Evolutionary conservation across 2,329 filamentous ascomycete species (phyloP), one percentile per base, ranked within the genome.

Genomic region (Immersiporthe knoxdaviesiana): DNA sequence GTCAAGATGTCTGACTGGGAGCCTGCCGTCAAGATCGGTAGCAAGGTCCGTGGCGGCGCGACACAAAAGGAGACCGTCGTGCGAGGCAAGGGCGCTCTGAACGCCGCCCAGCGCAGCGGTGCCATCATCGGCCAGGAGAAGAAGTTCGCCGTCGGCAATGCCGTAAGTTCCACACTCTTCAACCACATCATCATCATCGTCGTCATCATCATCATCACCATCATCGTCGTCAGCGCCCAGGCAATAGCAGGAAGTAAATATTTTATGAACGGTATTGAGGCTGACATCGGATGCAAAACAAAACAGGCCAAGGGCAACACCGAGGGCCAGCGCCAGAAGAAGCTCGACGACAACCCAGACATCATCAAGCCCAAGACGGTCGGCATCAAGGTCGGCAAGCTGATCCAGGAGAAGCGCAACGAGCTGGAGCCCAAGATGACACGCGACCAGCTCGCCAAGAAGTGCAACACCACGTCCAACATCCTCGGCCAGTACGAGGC

Each of bases 311-410:
- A 69, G 64, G 16, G 61, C 70, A 83, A 82, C 71, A 85, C 85
- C 74, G 95, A 98, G 83, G 96, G 96, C 75, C 96, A 99, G 84
- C 94, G 93, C 79, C 87, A 98, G 74, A 98, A 96, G 74, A 97
- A 98, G 86, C 94, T 99, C 81, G 96, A 98, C 86, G 94, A 95
- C 75, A 91, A 90, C 79, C 94, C 98, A 85, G 96, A 97, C 80
- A 97, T 97, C 83, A 91, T 98, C 83, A 97, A 97, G 85, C 94
- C 94, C 78, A 97, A 97, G 84, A 97, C 93, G 61, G 86, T 97
- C 70, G 93, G 94, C 79, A 86, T 87, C 77, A 85, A 88, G 68
- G 93, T 98, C 73, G 93, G 92, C 76, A 89, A 92, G 74, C 92
- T 91, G 73, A 97, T 98, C 83, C 87, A 89, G 77, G 87, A 91